phyloP scores from a whole-genome alignment of 2,329 filamentous ascomycete genomes.

The Colletotrichum phormii region DNA sequence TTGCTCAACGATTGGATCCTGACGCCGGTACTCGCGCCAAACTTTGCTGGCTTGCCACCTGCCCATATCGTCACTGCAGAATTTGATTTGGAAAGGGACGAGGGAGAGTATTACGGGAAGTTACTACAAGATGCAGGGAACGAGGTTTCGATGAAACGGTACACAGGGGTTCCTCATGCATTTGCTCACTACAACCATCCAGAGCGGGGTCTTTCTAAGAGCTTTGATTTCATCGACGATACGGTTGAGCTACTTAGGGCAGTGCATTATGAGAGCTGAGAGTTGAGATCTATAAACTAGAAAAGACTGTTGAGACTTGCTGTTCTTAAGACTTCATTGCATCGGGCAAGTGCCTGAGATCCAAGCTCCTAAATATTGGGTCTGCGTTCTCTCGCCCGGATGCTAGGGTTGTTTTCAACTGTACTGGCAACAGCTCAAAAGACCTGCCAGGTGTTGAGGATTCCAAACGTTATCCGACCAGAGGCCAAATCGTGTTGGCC shows the following conservation, averaged over 20 bases:
- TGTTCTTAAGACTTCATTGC: too few relatives aligned
- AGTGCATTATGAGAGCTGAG: background rate
- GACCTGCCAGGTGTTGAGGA: too few relatives aligned
- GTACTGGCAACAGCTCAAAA: too few relatives aligned
- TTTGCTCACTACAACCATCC: constrained; percentile 46
- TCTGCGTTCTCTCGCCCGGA: too few relatives aligned
- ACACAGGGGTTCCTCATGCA: constrained; percentile 44
- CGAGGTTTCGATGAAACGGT: constrained; percentile 42
- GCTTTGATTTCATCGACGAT: constrained; percentile 44
- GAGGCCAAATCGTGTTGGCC: too few relatives aligned
- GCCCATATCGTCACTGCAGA: constrained; percentile 49
- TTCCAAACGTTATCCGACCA: too few relatives aligned
- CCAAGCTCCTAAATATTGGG: too few relatives aligned
- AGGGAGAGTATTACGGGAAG: constrained; percentile 44
- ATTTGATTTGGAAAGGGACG: constrained; percentile 49
- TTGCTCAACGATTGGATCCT: constrained; percentile 13
- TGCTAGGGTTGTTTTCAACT: too few relatives aligned
- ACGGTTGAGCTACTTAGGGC: constrained; percentile 25
- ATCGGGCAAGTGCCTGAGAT: too few relatives aligned
- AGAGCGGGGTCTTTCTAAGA: constrained; percentile 40
- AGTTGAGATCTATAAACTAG: background rate
- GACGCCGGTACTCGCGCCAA: constrained; percentile 41
- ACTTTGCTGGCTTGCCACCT: constrained; percentile 42
- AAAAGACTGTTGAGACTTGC: background rate
- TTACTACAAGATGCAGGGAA: constrained; percentile 41